Conservation (phyloP, 768 basidiomycete genomes). For the Cyclocybe cylindracea region DNA sequence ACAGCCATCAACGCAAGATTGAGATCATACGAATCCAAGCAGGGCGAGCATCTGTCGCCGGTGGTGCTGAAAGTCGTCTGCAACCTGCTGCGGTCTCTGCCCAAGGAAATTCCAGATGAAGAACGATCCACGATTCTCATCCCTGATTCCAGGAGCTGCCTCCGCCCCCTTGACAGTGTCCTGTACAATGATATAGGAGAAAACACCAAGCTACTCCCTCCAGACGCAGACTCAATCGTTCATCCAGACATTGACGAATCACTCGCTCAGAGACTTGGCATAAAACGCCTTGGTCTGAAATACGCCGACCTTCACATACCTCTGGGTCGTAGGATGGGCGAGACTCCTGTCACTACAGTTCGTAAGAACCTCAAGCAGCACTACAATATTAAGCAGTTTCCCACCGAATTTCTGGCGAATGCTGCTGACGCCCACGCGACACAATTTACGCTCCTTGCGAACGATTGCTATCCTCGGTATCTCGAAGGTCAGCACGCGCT, state of each 20-base stretch:
- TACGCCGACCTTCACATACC: conserved; percentile 24
- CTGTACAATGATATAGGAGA: conserved; percentile 45
- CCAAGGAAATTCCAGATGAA: conserved; percentile 17
- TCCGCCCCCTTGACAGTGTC: conserved; percentile 29
- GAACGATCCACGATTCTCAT: conserved; percentile 31
- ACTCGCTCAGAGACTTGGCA: conserved; percentile 28
- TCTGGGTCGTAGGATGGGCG: conserved; percentile 41
- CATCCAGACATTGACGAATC: conserved; percentile 32
- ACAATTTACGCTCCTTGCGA: conserved; percentile 40
- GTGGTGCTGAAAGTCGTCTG: conserved; percentile 24
- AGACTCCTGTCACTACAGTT: conserved; percentile 43
- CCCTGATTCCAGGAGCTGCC: conserved; percentile 27
- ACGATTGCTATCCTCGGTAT: conserved; percentile 19
- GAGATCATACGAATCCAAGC: conserved; percentile 22
- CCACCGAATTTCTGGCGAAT: conserved; percentile 55
- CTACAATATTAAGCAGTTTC: conserved; percentile 43
- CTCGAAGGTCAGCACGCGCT: conserved; percentile 16
- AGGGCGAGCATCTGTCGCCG: conserved; percentile 4
- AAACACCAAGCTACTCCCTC: conserved; percentile 22
- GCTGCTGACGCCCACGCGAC: conserved; percentile 51
- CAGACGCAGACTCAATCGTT: conserved; percentile 21
- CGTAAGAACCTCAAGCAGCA: conserved; percentile 35
- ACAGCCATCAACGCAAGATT: conserved; percentile 29
- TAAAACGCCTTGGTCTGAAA: conserved; percentile 36
- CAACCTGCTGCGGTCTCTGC: conserved; percentile 29